Evolutionary conservation across 164 flowering plant species (phyloP).

Genomic region (Platanus orientalis): DNA sequence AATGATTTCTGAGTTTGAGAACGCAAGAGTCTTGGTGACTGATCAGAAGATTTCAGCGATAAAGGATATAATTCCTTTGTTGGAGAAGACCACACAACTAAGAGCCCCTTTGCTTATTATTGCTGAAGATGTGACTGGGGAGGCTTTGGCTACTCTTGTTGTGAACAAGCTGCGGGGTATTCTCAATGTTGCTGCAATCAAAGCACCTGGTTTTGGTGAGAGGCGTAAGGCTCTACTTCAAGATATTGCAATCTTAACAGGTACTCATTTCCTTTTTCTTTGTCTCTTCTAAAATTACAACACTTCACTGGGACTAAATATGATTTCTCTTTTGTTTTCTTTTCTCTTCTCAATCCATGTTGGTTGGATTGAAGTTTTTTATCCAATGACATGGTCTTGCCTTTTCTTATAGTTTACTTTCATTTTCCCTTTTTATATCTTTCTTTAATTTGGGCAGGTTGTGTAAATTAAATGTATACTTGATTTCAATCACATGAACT

Average conservation of each 20-base stretch:
- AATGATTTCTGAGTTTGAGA: neutral
- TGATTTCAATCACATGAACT: too few relatives aligned
- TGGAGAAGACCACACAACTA: neutral
- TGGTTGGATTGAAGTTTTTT: too few relatives aligned
- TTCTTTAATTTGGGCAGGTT: too few relatives aligned
- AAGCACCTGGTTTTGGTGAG: slow-evolving; percentile 76
- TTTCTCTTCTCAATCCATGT: too few relatives aligned
- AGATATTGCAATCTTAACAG: slow-evolving; percentile 60
- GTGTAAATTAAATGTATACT: too few relatives aligned
- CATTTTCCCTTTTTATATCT: too few relatives aligned
- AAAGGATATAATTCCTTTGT: neutral
- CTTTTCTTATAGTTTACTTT: too few relatives aligned
- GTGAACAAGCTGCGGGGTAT: slow-evolving; percentile 59
- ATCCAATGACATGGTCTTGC: too few relatives aligned
- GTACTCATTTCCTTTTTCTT: slow-evolving; percentile 9
- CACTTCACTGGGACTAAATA: too few relatives aligned
- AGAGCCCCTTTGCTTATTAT: slow-evolving; percentile 46
- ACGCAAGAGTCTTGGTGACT: neutral
- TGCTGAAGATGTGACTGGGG: slow-evolving; percentile 69
- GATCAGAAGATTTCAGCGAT: neutral
- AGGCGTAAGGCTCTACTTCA: slow-evolving; percentile 52
- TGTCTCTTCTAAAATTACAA: too few relatives aligned
- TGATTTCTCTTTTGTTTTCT: too few relatives aligned
- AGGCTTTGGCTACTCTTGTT: slow-evolving; percentile 58
- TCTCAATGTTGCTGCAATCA: slow-evolving; percentile 54